phyloP scores from a whole-genome alignment of 2,329 filamentous ascomycete species.

The Exophiala xenobiotica region DNA sequence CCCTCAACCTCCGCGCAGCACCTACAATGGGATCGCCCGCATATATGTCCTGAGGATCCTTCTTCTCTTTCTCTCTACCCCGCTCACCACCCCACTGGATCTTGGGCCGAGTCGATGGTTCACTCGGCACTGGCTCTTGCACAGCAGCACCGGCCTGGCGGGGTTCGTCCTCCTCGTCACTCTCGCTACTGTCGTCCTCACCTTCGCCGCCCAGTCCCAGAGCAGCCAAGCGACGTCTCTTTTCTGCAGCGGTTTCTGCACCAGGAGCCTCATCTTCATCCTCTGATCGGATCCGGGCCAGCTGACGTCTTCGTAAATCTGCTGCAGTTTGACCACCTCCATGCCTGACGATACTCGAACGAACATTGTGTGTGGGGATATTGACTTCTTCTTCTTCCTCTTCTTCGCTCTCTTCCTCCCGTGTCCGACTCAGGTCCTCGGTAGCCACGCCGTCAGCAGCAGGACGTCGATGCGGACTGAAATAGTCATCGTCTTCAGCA shows the following conservation, averaged over 20 bases:
- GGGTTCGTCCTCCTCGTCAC: conserved; percentile 29
- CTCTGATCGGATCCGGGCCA: conserved; percentile 32
- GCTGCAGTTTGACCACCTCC: conserved; percentile 36
- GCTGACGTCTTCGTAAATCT: conserved; percentile 39
- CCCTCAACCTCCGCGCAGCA: conserved; percentile 20
- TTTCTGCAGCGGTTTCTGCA: conserved; percentile 47
- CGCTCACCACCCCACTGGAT: conserved; percentile 46
- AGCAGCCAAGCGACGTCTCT: conserved; percentile 47
- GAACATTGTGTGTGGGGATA: conserved; percentile 39
- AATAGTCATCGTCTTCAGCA: conserved; percentile 18
- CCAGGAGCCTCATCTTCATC: conserved; percentile 28
- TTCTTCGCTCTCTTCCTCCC: conserved; percentile 22
- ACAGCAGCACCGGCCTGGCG: conserved; percentile 23
- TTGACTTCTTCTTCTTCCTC: conserved; percentile 15
- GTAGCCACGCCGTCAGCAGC: conserved; percentile 7
- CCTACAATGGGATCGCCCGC: conserved; percentile 24
- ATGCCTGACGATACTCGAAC: conserved; percentile 39
- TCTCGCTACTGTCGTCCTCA: conserved; percentile 32
- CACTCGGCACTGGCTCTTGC: conserved; percentile 25
- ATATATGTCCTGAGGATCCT: conserved; percentile 23
- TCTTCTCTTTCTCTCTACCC: conserved; percentile 32
- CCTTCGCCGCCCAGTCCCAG: conserved; percentile 35
- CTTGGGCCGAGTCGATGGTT: conserved; percentile 32
- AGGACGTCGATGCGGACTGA: conserved; percentile 14
- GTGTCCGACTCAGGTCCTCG: conserved; percentile 3